Base-by-base conservation (phyloP, 208 protist genomes). In the Novymonas esmeraldas region DNA sequence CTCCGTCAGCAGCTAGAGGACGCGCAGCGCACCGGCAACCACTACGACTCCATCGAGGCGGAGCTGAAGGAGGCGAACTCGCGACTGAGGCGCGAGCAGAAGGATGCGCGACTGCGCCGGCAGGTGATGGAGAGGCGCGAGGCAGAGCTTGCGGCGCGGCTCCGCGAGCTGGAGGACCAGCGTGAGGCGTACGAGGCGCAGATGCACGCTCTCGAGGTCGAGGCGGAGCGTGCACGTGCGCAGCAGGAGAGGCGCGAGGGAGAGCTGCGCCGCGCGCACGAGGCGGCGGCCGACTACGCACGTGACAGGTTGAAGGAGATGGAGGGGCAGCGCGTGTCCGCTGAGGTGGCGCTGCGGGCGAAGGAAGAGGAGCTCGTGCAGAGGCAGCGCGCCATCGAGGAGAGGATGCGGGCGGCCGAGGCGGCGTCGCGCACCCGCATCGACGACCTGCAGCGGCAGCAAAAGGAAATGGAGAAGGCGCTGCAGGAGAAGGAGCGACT, bases 131-230 rank as follows among this genome's bases (percentile, higher is more conserved):
- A 90, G 62, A 55, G 64, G 67, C 76, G 84, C 22, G 84, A 95
- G 77, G 70, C 74, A 3, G 71, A 84, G 63, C 66, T 92, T 39
- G 79, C 65, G 33, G 58, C 49, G 33, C 77, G 70, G 9, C 70
- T 87, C 70, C 82, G 69, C 9, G 73, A 80, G 38, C 64, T 87
- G 70, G 87, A 92, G 57, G 80, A 80, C 36, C 68, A 93, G 77
- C 76, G 79, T n/a, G 51, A 75, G 39, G 34, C 64, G 18, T 94
- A 90, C 69, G 77, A 93, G 56, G 66, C 50, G 16, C 84, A 85
- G 61, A 85, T 95, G 84, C 64, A 72, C 33, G 70, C 70, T 6
- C 73, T 95, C n/a, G 84, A 91, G 72, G 76, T 33, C 9, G 77
- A 93, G 64, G 66, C 79, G 4, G 82, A 93, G 44, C 62, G 70